Conservation (phyloP, 768 basidiomycete species). For the Cystofilobasidium ferigula region DNA sequence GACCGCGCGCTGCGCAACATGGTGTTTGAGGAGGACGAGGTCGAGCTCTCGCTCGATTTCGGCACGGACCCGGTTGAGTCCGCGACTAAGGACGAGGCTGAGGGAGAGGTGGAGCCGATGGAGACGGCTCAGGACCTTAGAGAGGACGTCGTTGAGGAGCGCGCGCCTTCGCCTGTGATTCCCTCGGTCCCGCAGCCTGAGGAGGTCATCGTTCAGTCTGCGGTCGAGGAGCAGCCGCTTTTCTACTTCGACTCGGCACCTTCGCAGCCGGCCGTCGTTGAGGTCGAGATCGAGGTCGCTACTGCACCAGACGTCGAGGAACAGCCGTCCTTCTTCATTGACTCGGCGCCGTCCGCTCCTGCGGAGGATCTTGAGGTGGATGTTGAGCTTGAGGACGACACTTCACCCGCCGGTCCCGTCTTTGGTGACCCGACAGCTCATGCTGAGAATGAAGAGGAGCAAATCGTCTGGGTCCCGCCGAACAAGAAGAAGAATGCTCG, state of each 20-base stretch:
- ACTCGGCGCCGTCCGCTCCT: background rate
- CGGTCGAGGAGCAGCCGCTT: background rate
- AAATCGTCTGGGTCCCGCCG: constrained; percentile 20
- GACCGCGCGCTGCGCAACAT: constrained; percentile 14
- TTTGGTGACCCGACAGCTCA: constrained; percentile 11
- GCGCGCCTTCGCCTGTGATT: background rate
- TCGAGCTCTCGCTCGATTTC: constrained; percentile 2
- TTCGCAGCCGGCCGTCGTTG: background rate
- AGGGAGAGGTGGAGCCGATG: background rate
- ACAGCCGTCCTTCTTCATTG: background rate
- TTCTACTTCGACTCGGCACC: background rate
- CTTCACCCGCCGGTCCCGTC: background rate
- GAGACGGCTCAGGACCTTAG: background rate
- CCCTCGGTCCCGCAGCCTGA: too few relatives aligned
- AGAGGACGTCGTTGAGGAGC: background rate
- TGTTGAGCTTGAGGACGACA: background rate
- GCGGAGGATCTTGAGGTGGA: background rate
- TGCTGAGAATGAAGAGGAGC: constrained; percentile 10
- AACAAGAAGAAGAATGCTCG: background rate
- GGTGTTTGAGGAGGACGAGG: constrained; percentile 14
- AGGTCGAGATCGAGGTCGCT: constrained; percentile 1
- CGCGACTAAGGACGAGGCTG: background rate
- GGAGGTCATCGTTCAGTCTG: too few relatives aligned
- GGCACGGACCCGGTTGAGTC: background rate
- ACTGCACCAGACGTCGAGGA: background rate